Evolutionary conservation across 805 yeast species (phyloP).

Genomic region (Candida maltosa): DNA sequence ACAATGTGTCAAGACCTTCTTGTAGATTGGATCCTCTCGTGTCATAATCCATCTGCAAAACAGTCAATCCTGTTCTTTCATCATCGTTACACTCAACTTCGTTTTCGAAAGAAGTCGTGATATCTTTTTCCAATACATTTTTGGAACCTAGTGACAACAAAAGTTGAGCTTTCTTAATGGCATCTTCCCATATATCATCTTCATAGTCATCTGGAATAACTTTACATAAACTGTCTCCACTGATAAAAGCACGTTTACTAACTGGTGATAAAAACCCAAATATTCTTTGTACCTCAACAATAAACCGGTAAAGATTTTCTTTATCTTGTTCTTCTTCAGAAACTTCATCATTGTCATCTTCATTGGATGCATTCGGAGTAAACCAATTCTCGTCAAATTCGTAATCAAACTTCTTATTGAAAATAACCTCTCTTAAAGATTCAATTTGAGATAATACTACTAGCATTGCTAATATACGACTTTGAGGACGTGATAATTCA

Average conservation of each 20-base stretch:
- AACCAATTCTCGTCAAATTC: constrained; percentile 18
- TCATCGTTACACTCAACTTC: constrained; percentile 21
- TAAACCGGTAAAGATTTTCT: constrained; percentile 9
- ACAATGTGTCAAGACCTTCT: constrained; percentile 30
- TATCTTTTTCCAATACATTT: constrained; percentile 3
- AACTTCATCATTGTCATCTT: constrained; percentile 5
- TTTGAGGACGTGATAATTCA: constrained; percentile 15
- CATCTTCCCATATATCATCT: constrained; percentile 19
- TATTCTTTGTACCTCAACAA: constrained; percentile 21
- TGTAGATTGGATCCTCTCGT: constrained; percentile 21
- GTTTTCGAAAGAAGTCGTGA: constrained; percentile 19
- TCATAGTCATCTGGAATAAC: constrained; percentile 16
- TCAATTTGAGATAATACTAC: constrained; percentile 22
- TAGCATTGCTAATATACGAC: constrained; percentile 26
- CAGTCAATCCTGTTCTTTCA: constrained; percentile 18
- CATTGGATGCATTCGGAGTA: constrained; percentile 8
- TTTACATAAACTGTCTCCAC: constrained; percentile 15
- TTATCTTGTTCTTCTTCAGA: constrained; percentile 7
- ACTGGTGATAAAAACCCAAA: constrained; percentile 16
- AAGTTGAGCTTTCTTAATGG: constrained; percentile 7
- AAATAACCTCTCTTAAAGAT: constrained; percentile 15
- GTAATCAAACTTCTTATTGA: constrained; percentile 10
- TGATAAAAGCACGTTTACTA: constrained; percentile 20
- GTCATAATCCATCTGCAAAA: constrained; percentile 33
- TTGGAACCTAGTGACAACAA: background rate